Evolutionary conservation across 2,329 filamentous ascomycete species (phyloP), one percentile per base, ranked within the genome.

Genomic region (Exophiala alcalophila): DNA sequence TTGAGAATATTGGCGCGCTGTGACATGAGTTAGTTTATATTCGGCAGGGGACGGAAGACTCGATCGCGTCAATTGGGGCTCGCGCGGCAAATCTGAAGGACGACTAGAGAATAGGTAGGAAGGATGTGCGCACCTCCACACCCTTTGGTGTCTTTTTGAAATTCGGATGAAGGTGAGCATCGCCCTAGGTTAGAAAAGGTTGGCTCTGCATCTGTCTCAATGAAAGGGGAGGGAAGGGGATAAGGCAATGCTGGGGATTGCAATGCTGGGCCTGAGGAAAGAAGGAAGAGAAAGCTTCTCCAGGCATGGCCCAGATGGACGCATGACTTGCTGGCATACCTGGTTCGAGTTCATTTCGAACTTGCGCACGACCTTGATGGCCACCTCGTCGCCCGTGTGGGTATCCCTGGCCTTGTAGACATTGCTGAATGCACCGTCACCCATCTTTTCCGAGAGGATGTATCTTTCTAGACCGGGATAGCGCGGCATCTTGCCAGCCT

Each of bases 281-380:
- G 44, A 52, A 53, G 61, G 56, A 52, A 50, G 46, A 58, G 43
- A 47, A 45, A 55, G 28, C 9, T 14, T 21, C 36, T 40, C 16
- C 24, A 34, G 28, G 28, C 31, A 39, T 39, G 24, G 50, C 48
- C n/a, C n/a, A n/a, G n/a, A 48, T 47, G 49, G 46, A 51, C 19
- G 32, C 53, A 44, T 24, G 45, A 56, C 57, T 56, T 53, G n/a
- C 60, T 52, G 61, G 61, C 89, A 79, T 78, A 98, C 92, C 88
- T 97, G 92, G 74, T 84, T 89, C 55, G 83, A 90, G 70, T 95
- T 97, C 87, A 98, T 96, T 70, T 98, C 92, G 65, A 88, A 97
- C 71, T 97, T 97, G 61, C 92, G 85, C 53, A 98, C 92, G 37
- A 98, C 92, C 68, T 98, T 98, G 76, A 98, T 97, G 57, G 91